Conservation (phyloP, 169 alveolate genomes). For the Plasmodium sp. region DNA sequence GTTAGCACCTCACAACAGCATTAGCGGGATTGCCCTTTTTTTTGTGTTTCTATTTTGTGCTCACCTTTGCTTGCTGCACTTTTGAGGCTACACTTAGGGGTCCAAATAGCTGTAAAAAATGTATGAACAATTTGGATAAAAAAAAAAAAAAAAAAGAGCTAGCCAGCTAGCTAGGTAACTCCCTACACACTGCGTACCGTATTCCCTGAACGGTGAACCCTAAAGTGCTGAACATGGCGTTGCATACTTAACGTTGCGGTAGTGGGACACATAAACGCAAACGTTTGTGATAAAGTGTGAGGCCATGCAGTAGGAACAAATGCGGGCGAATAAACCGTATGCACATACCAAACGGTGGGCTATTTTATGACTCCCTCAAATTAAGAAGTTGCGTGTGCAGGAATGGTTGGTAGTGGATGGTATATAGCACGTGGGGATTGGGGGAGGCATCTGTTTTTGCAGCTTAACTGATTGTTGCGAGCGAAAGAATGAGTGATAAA, state of each 20-base stretch:
- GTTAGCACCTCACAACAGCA: not conserved
- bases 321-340: not conserved
- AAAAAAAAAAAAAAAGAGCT: not conserved
- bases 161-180: not conserved
- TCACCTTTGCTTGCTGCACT: not conserved
- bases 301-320: not conserved
- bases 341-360: not conserved
- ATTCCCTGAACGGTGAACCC: not conserved
- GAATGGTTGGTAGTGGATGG: not conserved
- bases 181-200: not conserved
- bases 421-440: not conserved
- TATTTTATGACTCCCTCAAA: not conserved
- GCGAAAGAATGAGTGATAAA: not conserved
- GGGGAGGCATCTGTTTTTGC: not conserved
- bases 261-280: not conserved
- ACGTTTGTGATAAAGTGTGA: not conserved
- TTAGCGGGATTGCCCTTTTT: not conserved
- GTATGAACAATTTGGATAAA: not conserved
- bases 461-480: not conserved
- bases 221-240: not conserved
- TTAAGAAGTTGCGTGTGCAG: not conserved
- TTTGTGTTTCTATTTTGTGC: not conserved
- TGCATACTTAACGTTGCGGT: not conserved
- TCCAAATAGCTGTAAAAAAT: not conserved
- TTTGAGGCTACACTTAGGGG: not conserved